Conservation (phyloP, 2,329 filamentous ascomycete species). For the Orbilia quercus region DNA sequence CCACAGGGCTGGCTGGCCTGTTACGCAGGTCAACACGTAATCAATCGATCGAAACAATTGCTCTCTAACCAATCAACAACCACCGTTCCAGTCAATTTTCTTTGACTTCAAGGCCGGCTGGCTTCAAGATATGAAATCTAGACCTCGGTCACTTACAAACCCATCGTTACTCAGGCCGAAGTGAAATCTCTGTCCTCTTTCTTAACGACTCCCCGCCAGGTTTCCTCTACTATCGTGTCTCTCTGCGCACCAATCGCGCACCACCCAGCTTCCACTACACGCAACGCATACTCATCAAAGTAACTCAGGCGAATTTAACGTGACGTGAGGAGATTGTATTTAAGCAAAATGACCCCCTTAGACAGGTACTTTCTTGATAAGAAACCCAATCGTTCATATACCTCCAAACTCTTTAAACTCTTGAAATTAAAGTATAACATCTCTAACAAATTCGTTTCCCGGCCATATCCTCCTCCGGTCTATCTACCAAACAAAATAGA, state of each 20-base stretch:
- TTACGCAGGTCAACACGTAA: slow-evolving; percentile 45
- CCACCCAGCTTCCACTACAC: slow-evolving; percentile 3
- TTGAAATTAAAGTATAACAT: background rate
- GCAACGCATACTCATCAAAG: background rate
- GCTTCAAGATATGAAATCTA: slow-evolving; percentile 5
- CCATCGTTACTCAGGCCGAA: background rate
- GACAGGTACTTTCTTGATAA: slow-evolving; percentile 23
- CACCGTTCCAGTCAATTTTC: background rate
- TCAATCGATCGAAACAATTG: background rate
- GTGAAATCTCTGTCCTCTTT: slow-evolving; percentile 28
- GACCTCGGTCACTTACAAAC: slow-evolving; percentile 24
- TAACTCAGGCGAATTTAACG: too few relatives aligned
- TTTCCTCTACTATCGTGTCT: slow-evolving; percentile 11
- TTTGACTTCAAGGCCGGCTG: slow-evolving; percentile 3
- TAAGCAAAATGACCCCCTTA: slow-evolving; percentile 25
- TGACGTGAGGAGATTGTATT: background rate
- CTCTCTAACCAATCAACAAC: slow-evolving; percentile 26
- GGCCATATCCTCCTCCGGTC: slow-evolving; percentile 11
- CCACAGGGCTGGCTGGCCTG: background rate
- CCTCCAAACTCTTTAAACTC: background rate
- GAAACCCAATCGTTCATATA: background rate
- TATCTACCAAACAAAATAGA: slow-evolving; percentile 26
- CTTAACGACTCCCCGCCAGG: background rate
- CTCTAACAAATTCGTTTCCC: background rate
- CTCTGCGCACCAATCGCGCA: slow-evolving; percentile 16